Percentiles rank a stretch among this genome's conserved stretches.
Evolutionary conservation across 345 rosid genomes (phyloP).

Genomic region (Populus tremula): DNA sequence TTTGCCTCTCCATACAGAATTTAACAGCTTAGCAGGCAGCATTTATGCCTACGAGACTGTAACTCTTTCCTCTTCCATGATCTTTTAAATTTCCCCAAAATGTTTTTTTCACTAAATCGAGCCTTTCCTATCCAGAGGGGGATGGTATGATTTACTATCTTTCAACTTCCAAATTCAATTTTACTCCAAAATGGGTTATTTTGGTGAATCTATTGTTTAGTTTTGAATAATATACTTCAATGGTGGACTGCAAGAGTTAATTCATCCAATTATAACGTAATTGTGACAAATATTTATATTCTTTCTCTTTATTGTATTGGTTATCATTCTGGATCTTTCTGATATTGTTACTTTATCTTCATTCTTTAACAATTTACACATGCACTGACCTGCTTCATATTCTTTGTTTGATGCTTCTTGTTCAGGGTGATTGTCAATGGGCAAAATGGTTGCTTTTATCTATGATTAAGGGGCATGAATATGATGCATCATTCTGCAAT

Average conservation of each 20-base stretch:
- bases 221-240: background rate
- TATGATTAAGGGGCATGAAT: slow-evolving; percentile 78
- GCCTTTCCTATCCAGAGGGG: background rate
- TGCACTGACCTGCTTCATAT: slow-evolving; percentile 15
- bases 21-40: background rate
- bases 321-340: slow-evolving; percentile 10
- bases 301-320: background rate
- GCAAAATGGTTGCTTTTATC: slow-evolving; percentile 92
- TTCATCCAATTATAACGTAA: background rate
- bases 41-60: background rate
- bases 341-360: slow-evolving; percentile 1
- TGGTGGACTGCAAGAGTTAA: background rate
- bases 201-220: background rate
- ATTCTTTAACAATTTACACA: slow-evolving; percentile 5
- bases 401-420: slow-evolving; percentile 21
- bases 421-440: slow-evolving; percentile 95
- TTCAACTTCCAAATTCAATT: background rate
- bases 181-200: background rate
- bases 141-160: no score
- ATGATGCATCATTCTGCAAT: slow-evolving; percentile 92
- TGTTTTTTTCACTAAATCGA: background rate
- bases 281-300: background rate
- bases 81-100: no score
- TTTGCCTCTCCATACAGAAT: background rate
- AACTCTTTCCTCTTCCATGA: background rate